Evolutionary conservation across 208 protist species (phyloP).

Genomic region (Blechomonas ayalai): DNA sequence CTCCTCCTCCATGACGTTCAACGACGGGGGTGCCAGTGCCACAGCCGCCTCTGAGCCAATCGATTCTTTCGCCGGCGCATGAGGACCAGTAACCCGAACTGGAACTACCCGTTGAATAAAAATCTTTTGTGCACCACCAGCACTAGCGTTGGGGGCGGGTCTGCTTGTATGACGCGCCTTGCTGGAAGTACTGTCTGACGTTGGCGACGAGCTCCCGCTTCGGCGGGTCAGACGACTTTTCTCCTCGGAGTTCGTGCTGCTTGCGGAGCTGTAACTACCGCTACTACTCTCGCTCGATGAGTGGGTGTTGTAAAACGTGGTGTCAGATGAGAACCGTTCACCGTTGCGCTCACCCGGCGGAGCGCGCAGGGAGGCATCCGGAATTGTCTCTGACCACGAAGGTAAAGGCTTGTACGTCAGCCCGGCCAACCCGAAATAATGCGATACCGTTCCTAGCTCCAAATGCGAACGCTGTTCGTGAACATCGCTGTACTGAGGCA

Average conservation of each 20-base stretch:
- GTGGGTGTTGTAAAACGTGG: neutral
- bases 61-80: too few species aligned
- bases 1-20: too few species aligned
- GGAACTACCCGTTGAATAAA: too few species aligned
- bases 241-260: conserved; percentile 1
- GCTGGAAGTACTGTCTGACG: too few species aligned
- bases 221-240: neutral
- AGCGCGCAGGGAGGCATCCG: conserved; percentile 25
- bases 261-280: neutral
- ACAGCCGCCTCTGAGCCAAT: too few species aligned
- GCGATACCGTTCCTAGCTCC: conserved; percentile 57
- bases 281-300: neutral
- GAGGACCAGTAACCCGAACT: too few species aligned
- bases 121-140: too few species aligned
- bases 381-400: conserved; percentile 26
- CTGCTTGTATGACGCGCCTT: too few species aligned
- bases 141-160: too few species aligned
- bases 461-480: conserved; percentile 25
- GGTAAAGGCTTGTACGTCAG: conserved; percentile 41
- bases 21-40: too few species aligned
- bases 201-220: neutral
- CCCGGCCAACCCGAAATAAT: conserved; percentile 39
- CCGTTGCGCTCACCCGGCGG: neutral
- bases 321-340: neutral
- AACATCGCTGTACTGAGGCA: conserved; percentile 32